Base-by-base conservation (phyloP, 306 rosid genomes). In the Vicia faba region DNA sequence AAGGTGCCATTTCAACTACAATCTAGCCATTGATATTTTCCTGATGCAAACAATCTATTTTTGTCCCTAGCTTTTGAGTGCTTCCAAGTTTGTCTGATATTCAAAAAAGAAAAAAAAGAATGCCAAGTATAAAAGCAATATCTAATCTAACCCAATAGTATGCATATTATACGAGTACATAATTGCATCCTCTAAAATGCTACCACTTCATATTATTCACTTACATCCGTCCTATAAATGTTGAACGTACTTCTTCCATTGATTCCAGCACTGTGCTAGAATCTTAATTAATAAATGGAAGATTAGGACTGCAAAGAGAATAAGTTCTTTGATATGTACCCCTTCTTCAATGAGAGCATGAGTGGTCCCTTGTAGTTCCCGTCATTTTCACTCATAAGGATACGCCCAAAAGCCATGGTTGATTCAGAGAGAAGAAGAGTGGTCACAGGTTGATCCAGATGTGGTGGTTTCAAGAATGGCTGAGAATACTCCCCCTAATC, bases 401-500 rank as follows among this genome's bases (percentile, higher is more conserved):
- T 84, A 15, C 97, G 97, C 58, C 99, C 99, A 67, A 77, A 85
- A 73, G 95, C 97, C 97, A 95, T 91, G 7, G 90, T 79, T 79
- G 97, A 88, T 83, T 90, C 97, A 49, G 90, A 85, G 12, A 95
- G 95, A 48, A 91, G 82, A 78, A 95, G 84, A 72, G 95, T 91
- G 68, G 95, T 84, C 66, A 95, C 76, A 20, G 99, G 99, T 74
- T 95, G 99, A 39, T 95, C 99, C 88, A 95, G 80, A 76, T 95
- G 99, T 6, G 99, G 99, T 60, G 99, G 99, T 80, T 95, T 95
- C 70, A 82, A 82, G 85, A 95, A 95, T 76, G 99, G 99, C 82
- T 95, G 99, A 55, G 99, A 90, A 70, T 85, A 79, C 75, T 95
- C 99, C 33, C 86, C 99, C 97, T 91, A 71, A 55, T 65, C 25